Percentiles rank a stretch among this genome's conserved stretches.
Evolutionary conservation across 176 grass and related monocot species (phyloP).

Genomic region (Cymbopogon citratus): DNA sequence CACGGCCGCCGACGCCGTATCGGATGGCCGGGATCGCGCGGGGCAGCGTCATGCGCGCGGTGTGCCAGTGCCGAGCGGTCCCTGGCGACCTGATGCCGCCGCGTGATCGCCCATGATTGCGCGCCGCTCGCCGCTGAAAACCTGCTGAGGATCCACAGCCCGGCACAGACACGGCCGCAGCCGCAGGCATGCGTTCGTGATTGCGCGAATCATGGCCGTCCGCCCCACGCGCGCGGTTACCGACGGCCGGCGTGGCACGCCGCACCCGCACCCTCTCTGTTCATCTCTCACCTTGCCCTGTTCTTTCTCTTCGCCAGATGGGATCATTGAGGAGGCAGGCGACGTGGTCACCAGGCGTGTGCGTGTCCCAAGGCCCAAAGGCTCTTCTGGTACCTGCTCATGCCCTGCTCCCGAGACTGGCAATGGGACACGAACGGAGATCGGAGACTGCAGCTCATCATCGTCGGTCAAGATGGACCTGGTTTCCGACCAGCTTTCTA

Average conservation of each 20-base stretch:
- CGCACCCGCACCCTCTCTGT: too few species aligned
- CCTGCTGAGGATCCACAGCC: background rate
- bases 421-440: background rate
- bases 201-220: slow-evolving; percentile 15
- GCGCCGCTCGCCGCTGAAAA: background rate
- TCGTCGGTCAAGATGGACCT: background rate
- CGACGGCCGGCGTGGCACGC: slow-evolving; percentile 1
- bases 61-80: too few species aligned
- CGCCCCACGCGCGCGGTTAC: slow-evolving; percentile 1
- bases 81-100: too few species aligned
- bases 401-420: background rate
- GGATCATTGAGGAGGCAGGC: background rate
- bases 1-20: background rate
- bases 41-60: too few species aligned
- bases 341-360: background rate
- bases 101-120: slow-evolving; percentile 18
- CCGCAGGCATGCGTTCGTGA: slow-evolving; percentile 6
- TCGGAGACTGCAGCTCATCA: background rate
- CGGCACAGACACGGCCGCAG: background rate
- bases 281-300: background rate
- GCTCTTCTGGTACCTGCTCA: background rate
- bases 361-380: background rate
- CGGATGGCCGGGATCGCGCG: background rate
- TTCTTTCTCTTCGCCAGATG: background rate
- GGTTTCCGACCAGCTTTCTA: background rate